Conservation (phyloP, 2,329 filamentous ascomycete species). For the Xylariales sp. region DNA sequence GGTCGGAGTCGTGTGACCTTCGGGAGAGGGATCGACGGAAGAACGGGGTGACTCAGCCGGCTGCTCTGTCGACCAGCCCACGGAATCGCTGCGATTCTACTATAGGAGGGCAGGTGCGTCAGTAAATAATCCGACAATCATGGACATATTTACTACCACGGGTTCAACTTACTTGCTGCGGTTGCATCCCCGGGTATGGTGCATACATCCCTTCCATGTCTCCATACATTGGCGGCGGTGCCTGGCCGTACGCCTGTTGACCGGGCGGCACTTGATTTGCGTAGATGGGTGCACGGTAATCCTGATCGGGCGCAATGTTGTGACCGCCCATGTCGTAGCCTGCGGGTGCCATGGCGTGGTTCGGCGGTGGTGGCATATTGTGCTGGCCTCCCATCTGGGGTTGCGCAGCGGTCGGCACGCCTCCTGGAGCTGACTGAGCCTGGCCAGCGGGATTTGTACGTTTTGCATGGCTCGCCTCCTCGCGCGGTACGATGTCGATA, state of each 20-base stretch:
- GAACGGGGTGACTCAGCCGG: no score
- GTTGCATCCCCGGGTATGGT: slow-evolving; percentile 71
- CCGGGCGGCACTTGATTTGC: slow-evolving; percentile 71
- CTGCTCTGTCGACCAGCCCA: background rate
- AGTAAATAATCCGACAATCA: no score
- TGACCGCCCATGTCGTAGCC: slow-evolving; percentile 62
- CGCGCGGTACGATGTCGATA: slow-evolving; percentile 95
- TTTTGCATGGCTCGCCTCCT: slow-evolving; percentile 88
- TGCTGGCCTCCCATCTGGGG: slow-evolving; percentile 50
- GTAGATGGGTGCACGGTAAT: slow-evolving; percentile 85
- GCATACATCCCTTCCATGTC: slow-evolving; percentile 78
- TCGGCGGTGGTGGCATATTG: slow-evolving; percentile 49
- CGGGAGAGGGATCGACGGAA: no score
- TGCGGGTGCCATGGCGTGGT: slow-evolving; percentile 55
- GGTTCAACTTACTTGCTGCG: slow-evolving; percentile 66
- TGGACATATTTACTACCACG: no score
- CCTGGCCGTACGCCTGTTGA: slow-evolving; percentile 70
- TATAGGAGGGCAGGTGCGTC: slow-evolving; percentile 5
- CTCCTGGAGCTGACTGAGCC: slow-evolving; percentile 35
- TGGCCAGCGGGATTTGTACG: slow-evolving; percentile 57
- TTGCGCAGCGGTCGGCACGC: slow-evolving; percentile 38
- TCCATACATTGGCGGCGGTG: slow-evolving; percentile 74
- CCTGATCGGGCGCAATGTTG: slow-evolving; percentile 59
- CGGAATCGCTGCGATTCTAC: slow-evolving; percentile 5
- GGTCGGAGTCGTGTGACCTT: no score